Base-by-base conservation (phyloP, 2,329 filamentous ascomycete genomes). In the Ceratocystiopsis minuta region DNA sequence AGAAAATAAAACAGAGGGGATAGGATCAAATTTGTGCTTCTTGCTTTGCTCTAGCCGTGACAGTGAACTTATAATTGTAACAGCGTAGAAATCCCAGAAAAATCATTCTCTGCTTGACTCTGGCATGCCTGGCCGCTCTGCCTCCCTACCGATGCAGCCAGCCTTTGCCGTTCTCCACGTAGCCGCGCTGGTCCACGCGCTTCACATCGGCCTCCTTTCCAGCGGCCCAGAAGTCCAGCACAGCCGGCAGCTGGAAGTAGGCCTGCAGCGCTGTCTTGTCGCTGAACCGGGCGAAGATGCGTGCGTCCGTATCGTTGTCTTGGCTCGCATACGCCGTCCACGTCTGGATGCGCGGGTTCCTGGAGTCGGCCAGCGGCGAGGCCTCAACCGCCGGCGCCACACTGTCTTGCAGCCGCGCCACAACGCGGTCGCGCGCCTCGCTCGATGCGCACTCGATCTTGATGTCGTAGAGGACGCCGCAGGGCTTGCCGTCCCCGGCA, bases 101-200 rank as follows among this genome's bases (percentile, higher is more conserved):
- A n/a, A n/a, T n/a, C n/a, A n/a, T n/a, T n/a, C n/a, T n/a, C n/a
- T n/a, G n/a, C n/a, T n/a, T n/a, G n/a, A n/a, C n/a, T n/a, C n/a
- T n/a, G n/a, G n/a, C n/a, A n/a, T n/a, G n/a, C n/a, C n/a, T n/a
- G n/a, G n/a, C n/a, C n/a, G n/a, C n/a, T n/a, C n/a, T n/a, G n/a
- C n/a, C n/a, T 28, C 18, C 32, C 38, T 34, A 52, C 41, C 37
- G 41, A 49, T 57, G 52, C 43, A 57, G 49, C 54, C 53, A 57
- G 1, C 54, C 55, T 43, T 55, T 57, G 34, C 51, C 51, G 46
- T 58, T 58, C 36, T 50, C 51, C 35, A 55, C 43, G 49, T 55
- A 57, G 5, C 47, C 45, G 39, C 54, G 50, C 47, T 53, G 49
- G 46, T 55, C 54, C 51, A 57, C 55, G 17, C 39, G 46, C 38